Evolutionary conservation across 2,329 filamentous ascomycete species (phyloP).

Genomic region (Cercospora nicotianae): DNA sequence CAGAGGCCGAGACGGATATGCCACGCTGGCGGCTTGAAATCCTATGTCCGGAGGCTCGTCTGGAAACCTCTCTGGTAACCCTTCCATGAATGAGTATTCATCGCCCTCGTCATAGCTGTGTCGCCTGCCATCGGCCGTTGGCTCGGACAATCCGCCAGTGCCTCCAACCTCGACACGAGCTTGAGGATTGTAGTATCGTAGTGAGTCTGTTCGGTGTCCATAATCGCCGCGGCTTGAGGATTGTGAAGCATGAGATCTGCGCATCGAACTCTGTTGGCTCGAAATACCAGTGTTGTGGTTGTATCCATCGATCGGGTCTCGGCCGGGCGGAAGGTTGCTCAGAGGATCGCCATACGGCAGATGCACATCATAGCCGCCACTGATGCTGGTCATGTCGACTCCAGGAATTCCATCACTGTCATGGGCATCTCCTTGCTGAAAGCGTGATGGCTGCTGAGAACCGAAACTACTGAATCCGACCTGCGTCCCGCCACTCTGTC

Average conservation of each 20-base stretch:
- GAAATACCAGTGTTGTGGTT: conserved; percentile 43
- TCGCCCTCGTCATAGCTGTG: conserved; percentile 93
- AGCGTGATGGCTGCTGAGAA: conserved; percentile 38
- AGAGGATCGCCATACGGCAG: conserved; percentile 61
- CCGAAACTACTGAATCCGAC: conserved; percentile 52
- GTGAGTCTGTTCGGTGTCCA: conserved; percentile 48
- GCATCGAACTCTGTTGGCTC: conserved; percentile 48
- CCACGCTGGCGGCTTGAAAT: conserved; percentile 79
- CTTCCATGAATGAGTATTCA: conserved; percentile 58
- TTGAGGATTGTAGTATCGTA: conserved; percentile 60
- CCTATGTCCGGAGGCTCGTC: conserved; percentile 83
- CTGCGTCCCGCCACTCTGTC: conserved; percentile 58
- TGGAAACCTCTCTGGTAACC: conserved; percentile 40
- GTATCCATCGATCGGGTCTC: conserved; percentile 35
- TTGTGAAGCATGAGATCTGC: conserved; percentile 46
- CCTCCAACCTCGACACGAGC: conserved; percentile 83
- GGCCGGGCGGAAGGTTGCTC: conserved; percentile 41
- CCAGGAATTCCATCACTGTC: conserved; percentile 68
- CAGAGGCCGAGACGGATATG: conserved; percentile 53
- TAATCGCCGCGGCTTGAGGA: conserved; percentile 44
- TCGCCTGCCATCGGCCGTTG: conserved; percentile 62
- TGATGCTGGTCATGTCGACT: conserved; percentile 73
- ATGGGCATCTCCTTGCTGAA: conserved; percentile 53
- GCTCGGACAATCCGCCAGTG: conserved; percentile 83
- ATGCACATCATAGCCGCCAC: conserved; percentile 67